These are phyloP conservation scores for Plasmodium cynomolgi DNA, from an alignment of 169 alveolate genomes.

Conservation along the genomic window DNA sequence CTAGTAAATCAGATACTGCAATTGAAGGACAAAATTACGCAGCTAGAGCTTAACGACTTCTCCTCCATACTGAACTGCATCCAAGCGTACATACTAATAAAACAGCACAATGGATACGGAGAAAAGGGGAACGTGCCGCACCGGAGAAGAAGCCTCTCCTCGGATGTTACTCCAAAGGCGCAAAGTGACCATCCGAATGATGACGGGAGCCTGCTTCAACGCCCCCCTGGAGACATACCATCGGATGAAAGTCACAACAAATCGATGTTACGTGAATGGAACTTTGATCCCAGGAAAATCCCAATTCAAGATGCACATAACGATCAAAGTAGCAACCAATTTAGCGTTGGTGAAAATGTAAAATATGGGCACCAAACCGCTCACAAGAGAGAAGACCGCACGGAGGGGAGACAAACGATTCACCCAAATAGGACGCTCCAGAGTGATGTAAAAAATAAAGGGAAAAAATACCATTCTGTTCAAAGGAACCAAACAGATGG, in stretches of 20 bases:
- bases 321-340: neutral
- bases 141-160: neutral
- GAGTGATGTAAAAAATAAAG: neutral
- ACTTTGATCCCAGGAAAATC: neutral
- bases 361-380: neutral
- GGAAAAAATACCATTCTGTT: neutral
- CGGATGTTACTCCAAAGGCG: constrained; percentile 35
- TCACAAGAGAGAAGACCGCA: neutral
- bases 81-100: constrained; percentile 79
- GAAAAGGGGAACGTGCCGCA: neutral
- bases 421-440: neutral
- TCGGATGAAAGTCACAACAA: neutral
- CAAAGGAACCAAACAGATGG: neutral
- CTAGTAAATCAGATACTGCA: constrained; percentile 80
- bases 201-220: neutral
- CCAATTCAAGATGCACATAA: neutral
- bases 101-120: constrained; percentile 11
- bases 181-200: neutral
- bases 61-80: constrained; percentile 80
- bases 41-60: constrained; percentile 83
- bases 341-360: neutral
- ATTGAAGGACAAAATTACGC: constrained; percentile 77
- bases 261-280: neutral
- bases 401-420: neutral
- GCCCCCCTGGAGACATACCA: neutral